Conservation (phyloP, 2,329 filamentous ascomycete species). For the Ustilaginoidea virens region DNA sequence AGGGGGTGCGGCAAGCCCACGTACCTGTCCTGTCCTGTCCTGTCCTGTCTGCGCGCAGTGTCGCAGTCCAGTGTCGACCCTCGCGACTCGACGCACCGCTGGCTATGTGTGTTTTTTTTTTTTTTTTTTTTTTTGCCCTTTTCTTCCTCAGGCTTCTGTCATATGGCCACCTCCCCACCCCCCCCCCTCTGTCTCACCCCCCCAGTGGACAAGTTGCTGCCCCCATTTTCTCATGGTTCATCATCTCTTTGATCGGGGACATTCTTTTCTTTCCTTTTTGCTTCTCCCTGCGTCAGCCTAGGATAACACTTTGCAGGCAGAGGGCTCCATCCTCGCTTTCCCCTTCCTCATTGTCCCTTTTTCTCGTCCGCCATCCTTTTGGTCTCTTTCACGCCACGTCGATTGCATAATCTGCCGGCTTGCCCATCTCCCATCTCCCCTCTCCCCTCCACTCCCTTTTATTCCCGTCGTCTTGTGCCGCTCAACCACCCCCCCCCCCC, state of each 20-base stretch:
- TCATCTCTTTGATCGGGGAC: background rate
- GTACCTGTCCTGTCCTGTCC: too few species aligned
- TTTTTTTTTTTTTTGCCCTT: background rate
- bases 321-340: background rate
- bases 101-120: background rate
- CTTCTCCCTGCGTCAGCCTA: background rate
- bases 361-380: too few species aligned
- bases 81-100: background rate
- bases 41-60: too few species aligned
- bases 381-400: constrained; percentile 1
- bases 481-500: too few species aligned
- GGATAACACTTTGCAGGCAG: background rate
- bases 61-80: background rate
- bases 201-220: too few species aligned
- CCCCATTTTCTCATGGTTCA: too few species aligned
- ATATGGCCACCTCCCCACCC: too few species aligned
- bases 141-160: too few species aligned
- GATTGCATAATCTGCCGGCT: constrained; percentile 17
- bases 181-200: too few species aligned
- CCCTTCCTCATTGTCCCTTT: too few species aligned
- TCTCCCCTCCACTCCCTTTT: constrained; percentile 11
- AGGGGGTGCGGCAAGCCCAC: too few species aligned
- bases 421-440: background rate
- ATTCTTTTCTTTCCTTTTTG: background rate
- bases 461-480: too few species aligned